Evolutionary conservation across 2,329 filamentous ascomycete species (phyloP), one percentile per base, ranked within the genome.

Genomic region (Bimuria novae-zelandiae): DNA sequence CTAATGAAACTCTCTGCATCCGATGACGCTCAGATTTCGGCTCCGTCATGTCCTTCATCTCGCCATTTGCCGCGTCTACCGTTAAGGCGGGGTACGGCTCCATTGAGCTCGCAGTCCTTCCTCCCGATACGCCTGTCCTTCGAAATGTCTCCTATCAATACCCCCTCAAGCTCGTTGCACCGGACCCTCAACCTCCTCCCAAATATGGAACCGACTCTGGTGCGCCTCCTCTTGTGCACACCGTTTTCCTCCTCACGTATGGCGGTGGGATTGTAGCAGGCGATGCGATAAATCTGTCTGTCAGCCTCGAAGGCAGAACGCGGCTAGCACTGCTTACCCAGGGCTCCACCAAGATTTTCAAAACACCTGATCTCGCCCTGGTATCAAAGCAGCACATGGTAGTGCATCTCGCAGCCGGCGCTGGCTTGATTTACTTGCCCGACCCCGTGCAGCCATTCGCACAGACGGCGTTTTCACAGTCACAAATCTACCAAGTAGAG

Each of bases 261-360:
- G 94, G 94, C 44, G 94, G 94, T 37, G 94, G 94, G 1, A 84
- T 99, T 12, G 89, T 99, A 1, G 90, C 89, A 11, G 92, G 92
- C 36, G 94, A 99, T 73, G 80, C 84, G 59, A 88, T 97, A 71
- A 80, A 87, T 65, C 83, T 99, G 22, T 78, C 80, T 17, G 82
- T 96, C 56, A 80, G 82, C 8, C 79, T 96, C 42, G 83, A 84
- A 10, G 63, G 80, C 2, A 75, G 77, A 2, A 87, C 90, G 4
- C 87, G 85, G 55, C 82, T 97, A 49, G 76, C 84, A 7, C 71
- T 82, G 14, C 73, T 81, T 23, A 82, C 82, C 0, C 84, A 86
- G 78, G 93, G 93, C 47, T 91, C 92, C 75, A 97, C 94, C 55
- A 99, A 97, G 77, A 86, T 99, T 64, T 97, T 96, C 82, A 96